A percentile compares a stretch with the other conserved stretches of the same genome.
These are phyloP conservation scores for Coemansia sp. DNA, from an alignment of 192 early-diverging fungal species.

Conservation along the genomic window DNA sequence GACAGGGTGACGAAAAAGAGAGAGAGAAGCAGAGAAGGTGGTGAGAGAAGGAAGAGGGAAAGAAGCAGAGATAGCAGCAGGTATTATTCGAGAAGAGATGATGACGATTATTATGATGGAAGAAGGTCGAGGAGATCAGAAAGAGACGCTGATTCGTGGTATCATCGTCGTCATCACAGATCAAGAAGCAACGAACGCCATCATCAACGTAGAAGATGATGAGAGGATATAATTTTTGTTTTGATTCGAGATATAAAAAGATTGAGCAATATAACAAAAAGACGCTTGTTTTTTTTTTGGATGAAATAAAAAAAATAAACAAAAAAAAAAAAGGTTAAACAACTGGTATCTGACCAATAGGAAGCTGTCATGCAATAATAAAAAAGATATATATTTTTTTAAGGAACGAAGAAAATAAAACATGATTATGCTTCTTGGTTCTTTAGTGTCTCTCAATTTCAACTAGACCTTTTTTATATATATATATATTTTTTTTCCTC, in stretches of 20 bases:
- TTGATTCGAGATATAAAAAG: too few relatives aligned
- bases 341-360: too few relatives aligned
- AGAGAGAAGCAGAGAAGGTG: neutral
- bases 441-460: neutral
- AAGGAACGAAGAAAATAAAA: neutral
- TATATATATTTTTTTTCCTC: neutral
- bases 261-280: too few relatives aligned
- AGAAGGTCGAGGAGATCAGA: conserved; percentile 1
- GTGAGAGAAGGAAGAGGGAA: neutral
- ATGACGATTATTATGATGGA: conserved; percentile 13
- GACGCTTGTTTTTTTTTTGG: too few relatives aligned
- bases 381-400: neutral
- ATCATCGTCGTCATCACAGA: conserved; percentile 10
- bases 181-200: conserved; percentile 29
- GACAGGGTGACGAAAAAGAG: neutral
- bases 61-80: neutral
- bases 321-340: too few relatives aligned
- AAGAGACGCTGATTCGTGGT: conserved; percentile 16
- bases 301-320: too few relatives aligned
- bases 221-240: neutral
- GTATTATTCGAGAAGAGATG: neutral
- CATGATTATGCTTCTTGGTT: neutral
- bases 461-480: neutral
- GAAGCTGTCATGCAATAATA: too few relatives aligned
- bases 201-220: conserved; percentile 8